These are phyloP conservation scores for Miamiensis avidus DNA, from an alignment of 169 alveolate species.

Conservation along the genomic window DNA sequence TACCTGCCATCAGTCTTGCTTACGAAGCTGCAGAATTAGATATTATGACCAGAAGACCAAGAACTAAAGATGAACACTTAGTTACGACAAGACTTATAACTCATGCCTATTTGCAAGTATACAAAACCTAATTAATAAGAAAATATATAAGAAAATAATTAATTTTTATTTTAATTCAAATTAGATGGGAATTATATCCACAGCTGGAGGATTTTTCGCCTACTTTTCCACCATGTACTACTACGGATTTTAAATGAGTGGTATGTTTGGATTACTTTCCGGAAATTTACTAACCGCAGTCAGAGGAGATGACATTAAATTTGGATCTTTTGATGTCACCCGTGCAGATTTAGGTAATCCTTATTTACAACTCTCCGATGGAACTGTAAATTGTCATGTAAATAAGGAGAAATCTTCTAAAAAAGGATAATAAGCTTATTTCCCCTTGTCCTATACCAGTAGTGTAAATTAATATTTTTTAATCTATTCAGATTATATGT, in stretches of 20 bases:
- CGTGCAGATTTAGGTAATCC: neutral
- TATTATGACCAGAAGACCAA: slow-evolving; percentile 75
- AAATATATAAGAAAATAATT: too few relatives aligned
- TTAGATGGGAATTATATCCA: slow-evolving; percentile 78
- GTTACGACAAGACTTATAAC: slow-evolving; percentile 75
- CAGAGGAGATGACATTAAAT: slow-evolving; percentile 22
- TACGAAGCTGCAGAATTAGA: slow-evolving; percentile 85
- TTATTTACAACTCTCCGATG: neutral
- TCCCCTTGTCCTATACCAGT: neutral
- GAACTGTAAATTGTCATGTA: neutral
- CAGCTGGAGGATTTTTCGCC: slow-evolving; percentile 75
- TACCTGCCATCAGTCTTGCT: slow-evolving; percentile 82
- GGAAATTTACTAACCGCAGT: neutral
- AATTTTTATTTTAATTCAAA: too few relatives aligned
- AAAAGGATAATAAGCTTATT: too few relatives aligned
- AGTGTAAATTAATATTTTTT: neutral
- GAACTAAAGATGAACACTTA: slow-evolving; percentile 80
- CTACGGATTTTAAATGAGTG: neutral
- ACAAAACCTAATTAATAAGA: too few relatives aligned
- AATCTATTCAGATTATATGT: neutral
- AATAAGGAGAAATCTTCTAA: neutral
- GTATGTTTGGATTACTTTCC: neutral
- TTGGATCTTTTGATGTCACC: slow-evolving; percentile 4
- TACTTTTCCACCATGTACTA: slow-evolving; percentile 79
- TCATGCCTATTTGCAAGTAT: slow-evolving; percentile 75